Conservation (phyloP, 257 asterid species). For the Vinca minor region DNA sequence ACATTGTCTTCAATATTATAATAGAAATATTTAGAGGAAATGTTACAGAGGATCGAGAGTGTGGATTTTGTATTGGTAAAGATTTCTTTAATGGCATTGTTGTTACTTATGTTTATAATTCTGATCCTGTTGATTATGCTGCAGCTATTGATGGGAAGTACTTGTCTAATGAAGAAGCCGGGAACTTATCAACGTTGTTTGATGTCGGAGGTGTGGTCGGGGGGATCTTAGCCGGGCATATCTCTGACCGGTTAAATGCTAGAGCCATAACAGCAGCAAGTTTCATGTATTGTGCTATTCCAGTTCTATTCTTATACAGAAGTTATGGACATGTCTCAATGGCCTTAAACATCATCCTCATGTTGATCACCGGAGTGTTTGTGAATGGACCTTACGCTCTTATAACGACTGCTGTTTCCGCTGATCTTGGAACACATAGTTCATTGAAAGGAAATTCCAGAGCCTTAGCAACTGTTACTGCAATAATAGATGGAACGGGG, state of each 20-base stretch:
- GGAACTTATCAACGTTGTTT: conserved; percentile 76
- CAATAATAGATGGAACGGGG: conserved; percentile 94
- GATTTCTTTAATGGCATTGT: too few species aligned
- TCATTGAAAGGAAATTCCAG: conserved; percentile 76
- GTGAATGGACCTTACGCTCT: conserved; percentile 98
- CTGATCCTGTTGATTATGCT: background rate
- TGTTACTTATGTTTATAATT: conserved; percentile 9
- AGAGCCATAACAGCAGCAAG: conserved; percentile 95
- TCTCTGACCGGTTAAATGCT: conserved; percentile 68
- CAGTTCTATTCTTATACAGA: conserved; percentile 77
- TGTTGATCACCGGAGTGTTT: conserved; percentile 74
- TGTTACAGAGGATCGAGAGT: too few species aligned
- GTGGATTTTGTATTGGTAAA: background rate
- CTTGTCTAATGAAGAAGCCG: conserved; percentile 67
- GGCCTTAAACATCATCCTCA: conserved; percentile 55
- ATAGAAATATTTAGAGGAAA: too few species aligned
- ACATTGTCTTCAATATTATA: background rate
- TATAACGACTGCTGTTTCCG: conserved; percentile 94
- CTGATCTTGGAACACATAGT: conserved; percentile 93
- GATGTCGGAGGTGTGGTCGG: conserved; percentile 95
- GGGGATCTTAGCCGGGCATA: conserved; percentile 86
- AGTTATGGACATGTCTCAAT: conserved; percentile 72
- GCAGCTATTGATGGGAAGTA: conserved; percentile 83
- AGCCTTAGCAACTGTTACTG: conserved; percentile 91
- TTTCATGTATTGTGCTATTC: conserved; percentile 93